These are phyloP conservation scores for Globisporangium okanoganense DNA, from an alignment of 352 stramenopile species.

Conservation along the genomic window DNA sequence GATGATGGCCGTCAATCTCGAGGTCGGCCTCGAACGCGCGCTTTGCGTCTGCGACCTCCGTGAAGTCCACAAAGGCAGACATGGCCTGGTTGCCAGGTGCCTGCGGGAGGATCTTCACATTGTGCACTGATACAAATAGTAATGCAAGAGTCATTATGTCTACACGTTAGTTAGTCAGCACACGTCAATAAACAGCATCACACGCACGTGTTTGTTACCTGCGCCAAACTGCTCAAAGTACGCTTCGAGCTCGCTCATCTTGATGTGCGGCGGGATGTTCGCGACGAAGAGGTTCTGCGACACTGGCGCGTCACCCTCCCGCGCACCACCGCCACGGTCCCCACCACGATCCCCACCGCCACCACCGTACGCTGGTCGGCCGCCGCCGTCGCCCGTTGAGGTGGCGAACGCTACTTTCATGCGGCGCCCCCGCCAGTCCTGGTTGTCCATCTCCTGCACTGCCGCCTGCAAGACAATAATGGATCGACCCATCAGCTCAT, in stretches of 20 bases:
- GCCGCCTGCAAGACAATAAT: slow-evolving; percentile 17
- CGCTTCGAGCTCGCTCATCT: slow-evolving; percentile 51
- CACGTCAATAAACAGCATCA: background rate
- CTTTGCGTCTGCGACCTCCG: slow-evolving; percentile 31
- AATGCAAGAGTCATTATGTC: background rate
- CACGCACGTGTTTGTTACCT: slow-evolving; percentile 15
- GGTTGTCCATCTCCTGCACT: slow-evolving; percentile 46
- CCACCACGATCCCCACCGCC: background rate
- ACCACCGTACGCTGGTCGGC: background rate
- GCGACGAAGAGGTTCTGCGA: slow-evolving; percentile 57
- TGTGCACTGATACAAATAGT: slow-evolving; percentile 34
- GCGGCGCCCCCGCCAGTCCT: slow-evolving; percentile 36
- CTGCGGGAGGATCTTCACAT: slow-evolving; percentile 59
- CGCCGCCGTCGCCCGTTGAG: slow-evolving; percentile 8
- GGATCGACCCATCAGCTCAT: background rate
- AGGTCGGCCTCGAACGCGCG: slow-evolving; percentile 41
- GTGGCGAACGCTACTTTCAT: slow-evolving; percentile 44
- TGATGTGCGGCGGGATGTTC: slow-evolving; percentile 62
- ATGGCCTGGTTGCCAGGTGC: slow-evolving; percentile 38
- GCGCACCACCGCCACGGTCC: background rate
- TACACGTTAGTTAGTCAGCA: background rate
- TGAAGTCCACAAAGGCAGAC: slow-evolving; percentile 67
- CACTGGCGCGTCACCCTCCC: slow-evolving; percentile 6
- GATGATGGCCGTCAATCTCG: slow-evolving; percentile 31
- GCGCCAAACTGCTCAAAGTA: slow-evolving; percentile 56